phyloP scores from a whole-genome alignment of 768 basidiomycete genomes.

The Kwoniella bestiolae region DNA sequence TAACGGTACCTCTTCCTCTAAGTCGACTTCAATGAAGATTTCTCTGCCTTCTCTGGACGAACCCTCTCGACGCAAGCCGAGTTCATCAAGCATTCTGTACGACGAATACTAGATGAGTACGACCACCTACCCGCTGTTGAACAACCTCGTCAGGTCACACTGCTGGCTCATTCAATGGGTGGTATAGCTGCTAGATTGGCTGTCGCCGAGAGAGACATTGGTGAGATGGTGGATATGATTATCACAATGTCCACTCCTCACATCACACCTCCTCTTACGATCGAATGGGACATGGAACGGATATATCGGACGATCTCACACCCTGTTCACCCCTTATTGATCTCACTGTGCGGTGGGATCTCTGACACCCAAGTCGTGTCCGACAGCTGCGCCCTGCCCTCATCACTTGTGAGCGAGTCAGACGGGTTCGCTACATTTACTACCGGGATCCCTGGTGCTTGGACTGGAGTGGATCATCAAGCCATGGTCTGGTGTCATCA shows the following conservation, averaged over 20 bases:
- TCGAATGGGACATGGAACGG: conserved; percentile 77
- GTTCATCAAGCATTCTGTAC: conserved; percentile 73
- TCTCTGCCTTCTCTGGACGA: conserved; percentile 90
- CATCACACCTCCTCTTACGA: conserved; percentile 80
- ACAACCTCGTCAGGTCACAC: conserved; percentile 65
- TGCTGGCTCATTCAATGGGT: conserved; percentile 98
- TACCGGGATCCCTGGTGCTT: conserved; percentile 82
- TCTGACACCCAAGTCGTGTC: conserved; percentile 90
- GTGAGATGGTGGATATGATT: conserved; percentile 57
- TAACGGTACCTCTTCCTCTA: conserved; percentile 2
- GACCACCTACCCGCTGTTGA: conserved; percentile 36
- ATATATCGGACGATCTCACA: conserved; percentile 64
- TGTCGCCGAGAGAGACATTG: conserved; percentile 51
- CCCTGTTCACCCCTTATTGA: conserved; percentile 64
- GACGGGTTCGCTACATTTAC: conserved; percentile 68
- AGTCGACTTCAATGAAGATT: conserved; percentile 97
- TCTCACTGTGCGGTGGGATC: conserved; percentile 89
- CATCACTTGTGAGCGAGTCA: conserved; percentile 63
- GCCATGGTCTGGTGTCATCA: conserved; percentile 99
- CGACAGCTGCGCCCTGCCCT: conserved; percentile 75
- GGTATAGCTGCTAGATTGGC: conserved; percentile 85
- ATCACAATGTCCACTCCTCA: conserved; percentile 98
- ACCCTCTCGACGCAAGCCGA: conserved; percentile 80
- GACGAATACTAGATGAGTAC: conserved; percentile 52
- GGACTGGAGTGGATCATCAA: conserved; percentile 93